These are phyloP conservation scores for Ophiostoma himal-ulmi DNA, from an alignment of 2,329 filamentous ascomycete species.

Conservation along the genomic window DNA sequence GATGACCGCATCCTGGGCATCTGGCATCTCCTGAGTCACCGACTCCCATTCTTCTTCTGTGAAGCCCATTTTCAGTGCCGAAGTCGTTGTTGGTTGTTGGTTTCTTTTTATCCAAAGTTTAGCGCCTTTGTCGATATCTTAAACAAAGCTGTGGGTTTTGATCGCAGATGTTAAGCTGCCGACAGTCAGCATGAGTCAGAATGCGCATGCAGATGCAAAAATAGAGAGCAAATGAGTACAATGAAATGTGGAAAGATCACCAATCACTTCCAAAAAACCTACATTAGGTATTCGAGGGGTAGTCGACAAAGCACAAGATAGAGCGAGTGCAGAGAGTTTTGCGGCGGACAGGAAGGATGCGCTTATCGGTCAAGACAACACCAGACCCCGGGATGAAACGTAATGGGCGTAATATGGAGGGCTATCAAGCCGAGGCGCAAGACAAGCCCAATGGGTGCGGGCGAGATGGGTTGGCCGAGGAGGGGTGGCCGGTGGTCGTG, in stretches of 20 bases:
- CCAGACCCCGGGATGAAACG: neutral
- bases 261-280: neutral
- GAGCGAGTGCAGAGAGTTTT: neutral
- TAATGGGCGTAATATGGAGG: slow-evolving; percentile 4
- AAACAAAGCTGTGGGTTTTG: neutral
- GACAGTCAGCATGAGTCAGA: neutral
- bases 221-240: neutral
- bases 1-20: slow-evolving; percentile 65
- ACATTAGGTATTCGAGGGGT: neutral
- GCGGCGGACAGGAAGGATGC: neutral
- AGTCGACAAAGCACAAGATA: too few relatives aligned
- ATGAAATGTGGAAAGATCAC: neutral
- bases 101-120: neutral
- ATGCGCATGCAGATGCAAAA: neutral
- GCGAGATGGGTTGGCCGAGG: neutral
- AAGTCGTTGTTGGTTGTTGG: neutral
- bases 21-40: slow-evolving; percentile 51
- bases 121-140: neutral
- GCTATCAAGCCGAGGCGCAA: neutral
- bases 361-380: neutral
- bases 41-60: slow-evolving; percentile 54
- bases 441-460: neutral
- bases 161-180: neutral
- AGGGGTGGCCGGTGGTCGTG: neutral
- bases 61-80: slow-evolving; percentile 19